Evolutionary conservation across 2,329 filamentous ascomycete genomes (phyloP), one percentile per base, ranked within the genome.

Genomic region (Malbranchea cinnamomea): DNA sequence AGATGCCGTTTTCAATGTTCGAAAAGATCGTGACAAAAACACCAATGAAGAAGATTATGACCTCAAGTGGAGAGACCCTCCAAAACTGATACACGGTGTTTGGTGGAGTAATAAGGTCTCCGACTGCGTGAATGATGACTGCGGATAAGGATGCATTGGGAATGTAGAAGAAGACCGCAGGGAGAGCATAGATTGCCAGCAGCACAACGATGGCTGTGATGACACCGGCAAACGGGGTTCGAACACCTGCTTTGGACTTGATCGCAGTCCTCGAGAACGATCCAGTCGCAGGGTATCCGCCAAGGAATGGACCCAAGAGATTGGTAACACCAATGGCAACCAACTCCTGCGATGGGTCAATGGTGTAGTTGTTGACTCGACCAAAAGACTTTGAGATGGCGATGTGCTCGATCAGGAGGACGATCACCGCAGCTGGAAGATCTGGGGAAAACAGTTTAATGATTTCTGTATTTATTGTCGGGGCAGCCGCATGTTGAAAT

Each of bases 301-400:
- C 89, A 2, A 95, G 65, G 59, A 95, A 93, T 2, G 89, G 84
- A 1, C 82, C 85, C 5, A 95, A 65, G 21, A 95, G 63, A 50
- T 95, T 95, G 20, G 77, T 78, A 15, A 94, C 71, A 38, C 87
- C 87, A 41, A 95, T 93, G 13, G 83, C 87, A 26, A 98, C 81
- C 57, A 98, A 70, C 52, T 98, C 87, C 52, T 98, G 87, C 0
- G 87, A 94, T 0, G 89, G 85, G 43, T 94, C 76, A 50, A 98
- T 94, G 10, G 73, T 77, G 56, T 98, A 98, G 59, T 93, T 92
- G 62, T 94, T 95, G 44, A 94, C 71, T 35, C 87, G 72, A 6
- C 89, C 89, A 43, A 98, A 95, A 0, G 87, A 94, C 54, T 95
- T 98, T 11, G 85, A 83, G 39, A 95, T 94, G 27, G 87, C 84